Conservation (phyloP, 2,329 filamentous ascomycete genomes). For the Scedosporium minutisporum region DNA sequence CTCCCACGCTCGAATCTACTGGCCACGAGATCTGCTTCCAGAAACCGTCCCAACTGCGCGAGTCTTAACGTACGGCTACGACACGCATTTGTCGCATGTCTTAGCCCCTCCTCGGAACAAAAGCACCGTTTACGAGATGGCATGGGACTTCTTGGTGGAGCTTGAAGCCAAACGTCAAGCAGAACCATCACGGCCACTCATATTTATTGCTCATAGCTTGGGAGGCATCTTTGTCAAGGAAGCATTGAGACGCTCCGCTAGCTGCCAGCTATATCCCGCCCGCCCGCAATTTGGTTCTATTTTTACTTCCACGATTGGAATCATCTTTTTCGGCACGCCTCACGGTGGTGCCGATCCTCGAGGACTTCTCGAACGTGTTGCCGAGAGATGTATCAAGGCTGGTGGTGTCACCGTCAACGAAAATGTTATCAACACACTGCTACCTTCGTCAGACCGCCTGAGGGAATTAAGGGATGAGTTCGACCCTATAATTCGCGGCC, state of each 20-base stretch:
- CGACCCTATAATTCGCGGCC: background rate
- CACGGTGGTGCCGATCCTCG: conserved; percentile 18
- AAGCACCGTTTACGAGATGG: conserved; percentile 21
- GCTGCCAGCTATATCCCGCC: background rate
- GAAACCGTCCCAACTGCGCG: conserved; percentile 13
- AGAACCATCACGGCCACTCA: conserved; percentile 14
- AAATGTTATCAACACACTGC: background rate
- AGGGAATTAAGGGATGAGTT: background rate
- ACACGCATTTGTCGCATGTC: conserved; percentile 17
- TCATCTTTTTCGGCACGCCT: conserved; percentile 25
- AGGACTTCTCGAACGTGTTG: conserved; percentile 12
- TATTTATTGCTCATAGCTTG: conserved; percentile 24
- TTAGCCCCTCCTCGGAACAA: conserved; percentile 14
- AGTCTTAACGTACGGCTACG: conserved; percentile 20
- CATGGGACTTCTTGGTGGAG: conserved; percentile 21
- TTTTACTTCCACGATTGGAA: conserved; percentile 15
- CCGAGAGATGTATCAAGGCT: conserved; percentile 7
- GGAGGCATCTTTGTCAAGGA: conserved; percentile 25
- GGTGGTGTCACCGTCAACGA: background rate
- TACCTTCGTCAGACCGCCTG: background rate
- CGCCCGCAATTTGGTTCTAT: conserved; percentile 9
- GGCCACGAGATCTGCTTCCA: conserved; percentile 16
- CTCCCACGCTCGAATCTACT: conserved; percentile 11
- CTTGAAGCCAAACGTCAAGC: conserved; percentile 20
- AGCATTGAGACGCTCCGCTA: conserved; percentile 9